A percentile compares a stretch with the other conserved stretches of the same genome.
These are phyloP conservation scores for Pyrenopolyporus hunteri DNA, from an alignment of 495 filamentous ascomycete genomes.

Conservation along the genomic window DNA sequence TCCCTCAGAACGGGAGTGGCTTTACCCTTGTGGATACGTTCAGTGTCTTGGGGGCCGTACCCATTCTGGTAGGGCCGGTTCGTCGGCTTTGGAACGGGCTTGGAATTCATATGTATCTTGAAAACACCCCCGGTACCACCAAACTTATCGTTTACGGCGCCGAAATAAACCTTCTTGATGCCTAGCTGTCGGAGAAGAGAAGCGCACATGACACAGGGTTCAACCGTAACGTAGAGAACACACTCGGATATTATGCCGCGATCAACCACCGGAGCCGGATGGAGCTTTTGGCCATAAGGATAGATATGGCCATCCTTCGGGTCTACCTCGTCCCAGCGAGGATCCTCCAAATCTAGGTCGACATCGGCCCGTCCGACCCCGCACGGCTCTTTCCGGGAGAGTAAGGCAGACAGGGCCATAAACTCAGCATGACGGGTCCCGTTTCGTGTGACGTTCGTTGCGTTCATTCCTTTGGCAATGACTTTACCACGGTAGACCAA, in stretches of 20 bases:
- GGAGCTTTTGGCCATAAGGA: conserved; percentile 58
- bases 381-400: conserved; percentile 38
- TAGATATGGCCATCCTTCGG: conserved; percentile 52
- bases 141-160: conserved; percentile 95
- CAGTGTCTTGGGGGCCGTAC: conserved; percentile 34
- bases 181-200: conserved; percentile 84
- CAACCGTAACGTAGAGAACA: conserved; percentile 93
- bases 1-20: conserved; percentile 20
- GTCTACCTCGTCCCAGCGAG: conserved; percentile 53
- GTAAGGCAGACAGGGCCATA: conserved; percentile 71
- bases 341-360: conserved; percentile 28
- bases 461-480: conserved; percentile 91
- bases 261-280: conserved; percentile 50
- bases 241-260: conserved; percentile 68
- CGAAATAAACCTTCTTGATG: conserved; percentile 86
- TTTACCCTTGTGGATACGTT: conserved; percentile 32
- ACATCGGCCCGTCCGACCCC: conserved; percentile 8
- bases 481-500: conserved; percentile 76
- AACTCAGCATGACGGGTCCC: conserved; percentile 96
- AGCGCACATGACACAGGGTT: conserved; percentile 98
- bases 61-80: conserved; percentile 39
- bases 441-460: conserved; percentile 84
- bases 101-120: conserved; percentile 77
- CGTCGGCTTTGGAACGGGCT: conserved; percentile 28
- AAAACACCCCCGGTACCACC: conserved; percentile 94